Percentiles rank a stretch among this genome's conserved stretches.
Conservation (phyloP, 306 rosid genomes). For the Trichosanthes truncata region DNA sequence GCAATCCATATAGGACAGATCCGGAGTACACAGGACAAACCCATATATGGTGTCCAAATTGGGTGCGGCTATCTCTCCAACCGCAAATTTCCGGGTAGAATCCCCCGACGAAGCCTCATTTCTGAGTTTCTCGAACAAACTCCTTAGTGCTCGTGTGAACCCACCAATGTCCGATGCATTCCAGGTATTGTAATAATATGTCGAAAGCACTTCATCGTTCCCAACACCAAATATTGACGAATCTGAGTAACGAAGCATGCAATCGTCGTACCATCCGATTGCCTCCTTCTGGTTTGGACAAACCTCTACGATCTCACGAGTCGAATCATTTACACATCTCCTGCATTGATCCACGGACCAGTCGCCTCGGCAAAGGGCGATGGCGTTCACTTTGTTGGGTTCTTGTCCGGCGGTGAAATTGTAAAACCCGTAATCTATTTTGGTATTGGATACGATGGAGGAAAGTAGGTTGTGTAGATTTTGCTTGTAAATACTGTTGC, state of each 20-base stretch:
- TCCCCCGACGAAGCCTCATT: background rate
- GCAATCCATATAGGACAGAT: background rate
- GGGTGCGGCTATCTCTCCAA: background rate
- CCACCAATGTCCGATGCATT: background rate
- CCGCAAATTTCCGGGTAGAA: background rate
- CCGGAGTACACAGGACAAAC: slow-evolving; percentile 2
- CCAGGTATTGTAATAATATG: rapidly evolving
- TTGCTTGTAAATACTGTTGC: background rate
- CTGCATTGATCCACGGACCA: background rate
- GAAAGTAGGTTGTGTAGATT: background rate
- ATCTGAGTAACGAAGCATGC: slow-evolving; percentile 16
- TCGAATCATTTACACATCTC: background rate
- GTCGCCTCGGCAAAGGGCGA: background rate
- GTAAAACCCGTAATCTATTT: background rate
- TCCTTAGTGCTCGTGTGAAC: background rate
- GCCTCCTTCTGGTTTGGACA: slow-evolving; percentile 19
- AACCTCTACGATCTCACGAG: background rate
- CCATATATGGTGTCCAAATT: background rate
- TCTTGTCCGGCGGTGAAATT: background rate
- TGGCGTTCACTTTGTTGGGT: background rate
- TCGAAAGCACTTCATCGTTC: rapidly evolving
- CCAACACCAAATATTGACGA: background rate
- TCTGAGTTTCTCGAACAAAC: background rate
- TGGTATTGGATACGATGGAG: background rate
- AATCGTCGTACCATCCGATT: background rate